phyloP scores from a whole-genome alignment of 805 yeast species.

The Kuraishia capsulata region DNA sequence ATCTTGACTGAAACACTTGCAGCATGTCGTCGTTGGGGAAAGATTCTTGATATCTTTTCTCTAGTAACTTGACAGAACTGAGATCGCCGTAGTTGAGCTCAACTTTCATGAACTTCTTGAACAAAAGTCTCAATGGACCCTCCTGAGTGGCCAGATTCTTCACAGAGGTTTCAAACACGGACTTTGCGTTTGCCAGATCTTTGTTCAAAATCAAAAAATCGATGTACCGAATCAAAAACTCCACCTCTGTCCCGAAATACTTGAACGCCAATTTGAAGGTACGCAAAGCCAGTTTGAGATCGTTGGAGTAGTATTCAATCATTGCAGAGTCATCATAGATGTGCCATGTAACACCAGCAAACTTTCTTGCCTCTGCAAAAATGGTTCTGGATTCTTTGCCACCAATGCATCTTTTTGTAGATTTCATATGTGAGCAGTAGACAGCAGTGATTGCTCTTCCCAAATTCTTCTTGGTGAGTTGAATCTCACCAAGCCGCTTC shows the following conservation, averaged over 20 bases:
- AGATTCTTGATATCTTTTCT: slow-evolving; percentile 51
- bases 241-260: slow-evolving; percentile 36
- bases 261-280: slow-evolving; percentile 77
- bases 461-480: slow-evolving; percentile 9
- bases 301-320: slow-evolving; percentile 66
- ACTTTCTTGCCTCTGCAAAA: slow-evolving; percentile 62
- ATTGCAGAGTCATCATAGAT: slow-evolving; percentile 76
- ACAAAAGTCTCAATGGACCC: slow-evolving; percentile 34
- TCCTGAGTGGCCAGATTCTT: slow-evolving; percentile 38
- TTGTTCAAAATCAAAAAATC: slow-evolving; percentile 60
- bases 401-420: slow-evolving; percentile 46
- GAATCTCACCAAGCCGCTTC: slow-evolving; percentile 13
- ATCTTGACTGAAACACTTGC: slow-evolving; percentile 9
- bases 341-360: slow-evolving; percentile 57
- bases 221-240: slow-evolving; percentile 60
- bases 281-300: slow-evolving; percentile 59
- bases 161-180: slow-evolving; percentile 71
- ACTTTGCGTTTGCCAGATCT: slow-evolving; percentile 65
- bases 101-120: slow-evolving; percentile 51
- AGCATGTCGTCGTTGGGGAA: slow-evolving; percentile 53
- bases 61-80: slow-evolving; percentile 56
- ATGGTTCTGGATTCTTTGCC: slow-evolving; percentile 56
- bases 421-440: slow-evolving; percentile 62
- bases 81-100: slow-evolving; percentile 67
- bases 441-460: slow-evolving; percentile 47